Base-by-base conservation (phyloP, 2,329 filamentous ascomycete genomes). In the Onygenales sp. region DNA sequence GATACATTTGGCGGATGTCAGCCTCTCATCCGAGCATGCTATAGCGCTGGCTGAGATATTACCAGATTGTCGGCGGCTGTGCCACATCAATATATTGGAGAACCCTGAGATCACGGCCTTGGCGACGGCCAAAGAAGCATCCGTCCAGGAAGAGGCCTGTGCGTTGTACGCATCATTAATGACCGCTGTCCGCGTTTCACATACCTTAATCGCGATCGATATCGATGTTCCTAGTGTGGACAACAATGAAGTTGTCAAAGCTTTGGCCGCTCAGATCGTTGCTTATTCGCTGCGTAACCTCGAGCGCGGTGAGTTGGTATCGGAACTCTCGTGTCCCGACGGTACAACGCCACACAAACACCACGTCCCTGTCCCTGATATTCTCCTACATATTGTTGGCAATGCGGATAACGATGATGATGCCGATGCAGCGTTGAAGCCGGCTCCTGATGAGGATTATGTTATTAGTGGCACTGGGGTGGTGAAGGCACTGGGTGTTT, bases 381-480 rank as follows among this genome's bases (percentile, higher is more conserved):
- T 95, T 3, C 77, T 97, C 31, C 83, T 88, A 57, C 89, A 95
- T 66, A 81, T 97, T 42, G 87, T 96, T 34, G 91, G 91, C 4
- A 81, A 88, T 60, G 79, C 75, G 65, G 67, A 81, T 66, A 68
- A 79, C 64, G 60, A 69, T 61, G 58, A 78, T 8, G 67, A 70
- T 11, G 74, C 71, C 47, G 68, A 81, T 21, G 83, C 85, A 45
- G 80, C 85, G 21, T 77, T 82, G 43, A 82, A 85, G 2, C 77
- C 84, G 9, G 86, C 89, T 6, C 87, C 90, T 0, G 89, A 95
- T 59, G 87, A 95, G 54, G 89, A 96, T 67, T 97, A 97, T 69
- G 90, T 97, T 44, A 93, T 97, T 62, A 91, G 92, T 17, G 92
- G 92, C 13, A 95, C 90, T 0, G 93, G 92, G 31, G 89, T 98